Percentiles rank a stretch among this genome's conserved stretches.
phyloP scores from a whole-genome alignment of 176 grass and related monocot species.

The Musa schizocarpa region DNA sequence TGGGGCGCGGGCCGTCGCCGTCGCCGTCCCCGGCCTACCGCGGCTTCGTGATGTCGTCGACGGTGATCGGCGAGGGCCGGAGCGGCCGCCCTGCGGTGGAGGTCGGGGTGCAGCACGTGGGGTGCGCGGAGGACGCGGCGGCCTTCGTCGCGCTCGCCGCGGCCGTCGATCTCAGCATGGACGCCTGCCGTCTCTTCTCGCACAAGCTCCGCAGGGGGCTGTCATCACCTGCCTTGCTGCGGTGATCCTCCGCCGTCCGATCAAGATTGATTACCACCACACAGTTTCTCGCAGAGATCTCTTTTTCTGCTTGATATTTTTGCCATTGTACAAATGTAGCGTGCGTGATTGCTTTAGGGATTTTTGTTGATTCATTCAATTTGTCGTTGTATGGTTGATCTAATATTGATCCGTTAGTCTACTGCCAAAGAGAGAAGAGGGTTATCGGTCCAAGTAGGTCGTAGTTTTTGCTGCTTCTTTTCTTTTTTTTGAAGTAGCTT shows the following conservation, averaged over 20 bases:
- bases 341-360: too few species aligned
- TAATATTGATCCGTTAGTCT: too few species aligned
- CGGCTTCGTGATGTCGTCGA: conserved; percentile 76
- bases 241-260: not conserved
- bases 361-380: too few species aligned
- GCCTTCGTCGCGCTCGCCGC: conserved; percentile 79
- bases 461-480: too few species aligned
- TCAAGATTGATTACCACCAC: not conserved
- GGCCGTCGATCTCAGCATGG: conserved; percentile 90
- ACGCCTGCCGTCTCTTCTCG: conserved; percentile 90
- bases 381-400: too few species aligned
- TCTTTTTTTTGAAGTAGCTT: too few species aligned
- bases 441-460: too few species aligned
- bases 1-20: conserved; percentile 34
- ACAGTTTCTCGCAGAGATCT: not conserved
- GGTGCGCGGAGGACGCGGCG: conserved; percentile 84
- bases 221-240: conserved; percentile 9
- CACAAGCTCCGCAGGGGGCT: conserved; percentile 71
- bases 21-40: conserved; percentile 50
- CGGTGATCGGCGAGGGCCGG: conserved; percentile 48
- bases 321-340: too few species aligned
- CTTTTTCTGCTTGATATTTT: not conserved
- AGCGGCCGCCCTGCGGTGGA: conserved; percentile 57
- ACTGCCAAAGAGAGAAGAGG: too few species aligned
- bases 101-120: conserved; percentile 58